Conservation (phyloP, 2,329 filamentous ascomycete genomes). For the Fusarium sp. region DNA sequence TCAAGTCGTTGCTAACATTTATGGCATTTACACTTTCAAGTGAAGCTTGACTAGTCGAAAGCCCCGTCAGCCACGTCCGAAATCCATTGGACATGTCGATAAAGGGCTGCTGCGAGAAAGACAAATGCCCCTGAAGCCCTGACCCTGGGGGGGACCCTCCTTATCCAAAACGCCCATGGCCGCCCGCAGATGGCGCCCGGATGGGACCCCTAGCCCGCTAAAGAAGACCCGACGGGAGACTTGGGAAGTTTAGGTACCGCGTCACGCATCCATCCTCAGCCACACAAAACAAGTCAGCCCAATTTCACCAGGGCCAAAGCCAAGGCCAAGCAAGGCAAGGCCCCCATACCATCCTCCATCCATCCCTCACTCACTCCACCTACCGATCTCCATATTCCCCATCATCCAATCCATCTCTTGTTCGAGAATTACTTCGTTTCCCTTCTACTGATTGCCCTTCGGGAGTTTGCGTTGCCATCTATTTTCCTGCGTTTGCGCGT, state of each 20-base stretch:
- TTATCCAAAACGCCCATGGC: background rate
- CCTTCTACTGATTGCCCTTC: background rate
- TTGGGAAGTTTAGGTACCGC: background rate
- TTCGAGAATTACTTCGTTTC: background rate
- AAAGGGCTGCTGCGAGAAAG: background rate
- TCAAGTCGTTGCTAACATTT: background rate
- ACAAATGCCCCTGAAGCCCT: background rate
- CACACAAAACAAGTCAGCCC: slow-evolving; percentile 32
- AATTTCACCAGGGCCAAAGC: slow-evolving; percentile 9
- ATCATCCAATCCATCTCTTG: slow-evolving; percentile 6
- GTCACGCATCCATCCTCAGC: slow-evolving; percentile 22
- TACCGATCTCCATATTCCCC: slow-evolving; percentile 31
- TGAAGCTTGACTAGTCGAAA: background rate
- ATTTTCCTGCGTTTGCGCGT: background rate
- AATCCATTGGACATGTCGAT: background rate
- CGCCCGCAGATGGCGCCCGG: background rate
- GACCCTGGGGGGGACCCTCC: background rate
- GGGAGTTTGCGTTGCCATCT: background rate
- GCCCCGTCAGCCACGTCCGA: background rate
- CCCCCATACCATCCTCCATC: slow-evolving; percentile 11
- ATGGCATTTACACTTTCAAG: background rate
- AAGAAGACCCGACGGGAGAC: background rate
- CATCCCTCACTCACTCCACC: slow-evolving; percentile 17
- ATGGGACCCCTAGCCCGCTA: background rate
- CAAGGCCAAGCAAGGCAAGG: slow-evolving; percentile 6